These are phyloP conservation scores for Pugionium cornutum DNA, from an alignment of 345 rosid genomes.

Conservation along the genomic window DNA sequence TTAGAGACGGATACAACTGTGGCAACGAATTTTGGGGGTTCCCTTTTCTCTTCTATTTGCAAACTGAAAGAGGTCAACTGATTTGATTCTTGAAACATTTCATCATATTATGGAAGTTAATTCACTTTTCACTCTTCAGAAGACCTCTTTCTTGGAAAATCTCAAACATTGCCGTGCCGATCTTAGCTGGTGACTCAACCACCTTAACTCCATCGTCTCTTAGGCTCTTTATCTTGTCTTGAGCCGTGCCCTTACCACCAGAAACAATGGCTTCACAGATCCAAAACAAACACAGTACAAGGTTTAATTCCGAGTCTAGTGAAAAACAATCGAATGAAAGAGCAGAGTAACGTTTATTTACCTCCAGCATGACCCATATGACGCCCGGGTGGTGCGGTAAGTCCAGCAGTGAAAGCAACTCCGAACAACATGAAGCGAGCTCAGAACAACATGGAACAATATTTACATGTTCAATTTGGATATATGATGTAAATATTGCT, in stretches of 20 bases:
- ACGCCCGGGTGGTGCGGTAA: constrained; percentile 96
- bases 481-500: too few species aligned
- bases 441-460: too few species aligned
- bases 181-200: constrained; percentile 93
- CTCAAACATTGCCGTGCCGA: constrained; percentile 74
- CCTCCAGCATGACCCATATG: constrained; percentile 99
- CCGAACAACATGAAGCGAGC: constrained; percentile 30
- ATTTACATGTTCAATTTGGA: constrained; percentile 41
- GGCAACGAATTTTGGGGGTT: neutral
- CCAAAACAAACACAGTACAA: neutral
- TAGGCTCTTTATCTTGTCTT: constrained; percentile 83
- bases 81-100: too few species aligned
- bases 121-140: constrained; percentile 24
- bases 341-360: constrained; percentile 25
- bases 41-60: constrained; percentile 11
- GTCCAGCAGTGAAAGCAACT: constrained; percentile 97
- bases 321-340: neutral
- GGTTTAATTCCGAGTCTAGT: neutral
- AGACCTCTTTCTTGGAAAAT: constrained; percentile 82
- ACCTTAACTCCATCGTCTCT: constrained; percentile 88
- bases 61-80: constrained; percentile 3
- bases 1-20: too few species aligned
- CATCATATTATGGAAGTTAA: neutral
- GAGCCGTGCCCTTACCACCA: constrained; percentile 95
- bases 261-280: constrained; percentile 75